Conservation (phyloP, 108 stramenopile genomes). For the Schizochytrium sp. region DNA sequence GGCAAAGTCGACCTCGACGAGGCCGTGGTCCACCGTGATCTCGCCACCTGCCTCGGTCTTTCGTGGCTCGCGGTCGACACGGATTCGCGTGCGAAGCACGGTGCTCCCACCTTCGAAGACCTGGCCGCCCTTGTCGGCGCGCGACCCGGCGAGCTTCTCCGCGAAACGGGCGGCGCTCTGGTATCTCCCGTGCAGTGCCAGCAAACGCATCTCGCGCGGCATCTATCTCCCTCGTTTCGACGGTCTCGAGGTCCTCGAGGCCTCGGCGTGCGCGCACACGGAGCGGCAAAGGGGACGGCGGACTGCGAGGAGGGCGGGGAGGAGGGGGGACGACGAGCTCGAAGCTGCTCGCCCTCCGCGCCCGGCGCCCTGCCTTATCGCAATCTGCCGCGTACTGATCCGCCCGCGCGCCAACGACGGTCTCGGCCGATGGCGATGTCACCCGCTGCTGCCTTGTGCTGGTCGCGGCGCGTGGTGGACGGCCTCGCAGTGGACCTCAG, state of each 20-base stretch:
- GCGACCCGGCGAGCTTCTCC: neutral
- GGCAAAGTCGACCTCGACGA: neutral
- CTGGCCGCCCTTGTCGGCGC: neutral
- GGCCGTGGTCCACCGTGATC: neutral
- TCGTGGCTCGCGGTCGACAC: neutral
- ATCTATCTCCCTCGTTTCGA: neutral
- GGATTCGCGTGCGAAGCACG: neutral
- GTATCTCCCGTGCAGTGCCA: conserved; percentile 3
- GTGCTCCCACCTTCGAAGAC: neutral
- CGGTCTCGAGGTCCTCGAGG: neutral
- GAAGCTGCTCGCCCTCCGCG: too few relatives aligned
- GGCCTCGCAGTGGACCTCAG: neutral
- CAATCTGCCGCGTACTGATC: too few relatives aligned
- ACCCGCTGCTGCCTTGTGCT: neutral
- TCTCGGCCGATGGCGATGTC: neutral
- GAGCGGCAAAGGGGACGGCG: too few relatives aligned
- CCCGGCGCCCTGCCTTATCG: too few relatives aligned
- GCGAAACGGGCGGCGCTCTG: neutral
- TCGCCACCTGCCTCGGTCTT: neutral
- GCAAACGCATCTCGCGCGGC: neutral
- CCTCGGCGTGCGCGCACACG: neutral
- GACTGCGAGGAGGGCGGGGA: too few relatives aligned
- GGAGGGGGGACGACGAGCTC: too few relatives aligned
- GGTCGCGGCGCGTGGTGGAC: neutral
- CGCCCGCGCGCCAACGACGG: neutral